Conservation (phyloP, 2,329 filamentous ascomycete species). For the Cladophialophora yegresii region DNA sequence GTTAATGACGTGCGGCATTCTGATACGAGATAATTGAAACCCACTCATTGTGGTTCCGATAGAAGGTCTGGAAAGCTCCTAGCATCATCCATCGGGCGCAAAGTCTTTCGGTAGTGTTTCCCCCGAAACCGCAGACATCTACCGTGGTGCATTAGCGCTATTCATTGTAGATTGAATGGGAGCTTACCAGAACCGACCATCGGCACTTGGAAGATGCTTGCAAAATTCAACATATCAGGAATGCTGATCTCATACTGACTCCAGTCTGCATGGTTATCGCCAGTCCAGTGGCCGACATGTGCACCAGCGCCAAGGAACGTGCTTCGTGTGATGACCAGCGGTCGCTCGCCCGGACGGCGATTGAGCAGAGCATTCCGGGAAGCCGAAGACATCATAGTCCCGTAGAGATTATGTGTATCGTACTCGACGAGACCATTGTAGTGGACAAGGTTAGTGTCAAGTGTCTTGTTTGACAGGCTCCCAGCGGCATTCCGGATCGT, state of each 20-base stretch:
- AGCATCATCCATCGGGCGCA: slow-evolving; percentile 75
- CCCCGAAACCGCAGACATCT: slow-evolving; percentile 76
- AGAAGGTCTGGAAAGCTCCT: slow-evolving; percentile 74
- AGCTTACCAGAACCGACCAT: slow-evolving; percentile 58
- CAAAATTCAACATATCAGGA: slow-evolving; percentile 61
- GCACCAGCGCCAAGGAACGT: slow-evolving; percentile 72
- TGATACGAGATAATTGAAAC: not conserved
- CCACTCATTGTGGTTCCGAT: slow-evolving; percentile 69
- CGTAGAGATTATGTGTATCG: slow-evolving; percentile 77
- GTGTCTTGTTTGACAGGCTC: slow-evolving; percentile 57
- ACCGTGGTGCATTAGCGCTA: not conserved
- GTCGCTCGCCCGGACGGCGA: slow-evolving; percentile 64
- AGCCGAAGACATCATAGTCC: slow-evolving; percentile 70
- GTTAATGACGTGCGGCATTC: not conserved
- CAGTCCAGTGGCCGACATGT: slow-evolving; percentile 63
- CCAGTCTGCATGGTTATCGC: slow-evolving; percentile 63
- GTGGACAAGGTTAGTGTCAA: slow-evolving; percentile 68
- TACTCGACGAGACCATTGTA: slow-evolving; percentile 68
- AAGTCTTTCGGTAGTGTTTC: slow-evolving; percentile 65
- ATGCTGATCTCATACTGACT: slow-evolving; percentile 62
- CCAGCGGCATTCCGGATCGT: slow-evolving; percentile 65
- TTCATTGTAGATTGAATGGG: not conserved
- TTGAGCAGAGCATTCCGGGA: slow-evolving; percentile 67
- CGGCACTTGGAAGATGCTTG: slow-evolving; percentile 67
- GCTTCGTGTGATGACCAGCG: slow-evolving; percentile 72